Evolutionary conservation across 768 basidiomycete genomes (phyloP).

Genomic region (Daedaleopsis sinensis): DNA sequence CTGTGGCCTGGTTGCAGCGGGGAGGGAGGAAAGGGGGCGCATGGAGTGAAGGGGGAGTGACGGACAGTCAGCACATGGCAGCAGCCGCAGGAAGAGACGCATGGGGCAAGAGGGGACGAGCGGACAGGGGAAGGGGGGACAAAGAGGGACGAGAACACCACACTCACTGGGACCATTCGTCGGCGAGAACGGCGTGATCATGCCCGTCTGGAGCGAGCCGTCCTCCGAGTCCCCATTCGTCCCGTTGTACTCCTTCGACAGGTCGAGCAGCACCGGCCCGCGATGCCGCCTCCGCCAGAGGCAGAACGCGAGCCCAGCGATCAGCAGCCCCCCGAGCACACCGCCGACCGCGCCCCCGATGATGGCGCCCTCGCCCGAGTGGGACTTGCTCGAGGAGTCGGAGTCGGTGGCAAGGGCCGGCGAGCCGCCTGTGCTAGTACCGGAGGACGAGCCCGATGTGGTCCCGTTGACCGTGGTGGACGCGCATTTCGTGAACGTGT

Average conservation of each 20-base stretch:
- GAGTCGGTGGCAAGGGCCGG: not conserved
- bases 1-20: not conserved
- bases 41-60: too few species aligned
- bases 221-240: not conserved
- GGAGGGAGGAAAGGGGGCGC: not conserved
- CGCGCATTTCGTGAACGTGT: slow-evolving; percentile 23
- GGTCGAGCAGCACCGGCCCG: slow-evolving; percentile 15
- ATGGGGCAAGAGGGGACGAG: not conserved
- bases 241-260: slow-evolving; percentile 8
- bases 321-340: not conserved
- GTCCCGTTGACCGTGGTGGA: slow-evolving; percentile 9
- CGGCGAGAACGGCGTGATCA: slow-evolving; percentile 14
- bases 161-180: slow-evolving; percentile 5
- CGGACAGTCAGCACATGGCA: not conserved
- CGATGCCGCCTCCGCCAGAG: slow-evolving; percentile 2
- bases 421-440: not conserved
- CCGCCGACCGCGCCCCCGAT: slow-evolving; percentile 16
- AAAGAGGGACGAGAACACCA: not conserved
- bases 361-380: not conserved
- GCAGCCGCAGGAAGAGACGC: not conserved
- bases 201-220: not conserved
- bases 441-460: not conserved
- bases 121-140: not conserved
- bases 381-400: not conserved
- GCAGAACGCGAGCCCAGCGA: slow-evolving; percentile 6